Percentiles rank a stretch among this genome's conserved stretches.
These are phyloP conservation scores for Fomitopsis palustris DNA, from an alignment of 1,284 basidiomycete species.

Conservation along the genomic window DNA sequence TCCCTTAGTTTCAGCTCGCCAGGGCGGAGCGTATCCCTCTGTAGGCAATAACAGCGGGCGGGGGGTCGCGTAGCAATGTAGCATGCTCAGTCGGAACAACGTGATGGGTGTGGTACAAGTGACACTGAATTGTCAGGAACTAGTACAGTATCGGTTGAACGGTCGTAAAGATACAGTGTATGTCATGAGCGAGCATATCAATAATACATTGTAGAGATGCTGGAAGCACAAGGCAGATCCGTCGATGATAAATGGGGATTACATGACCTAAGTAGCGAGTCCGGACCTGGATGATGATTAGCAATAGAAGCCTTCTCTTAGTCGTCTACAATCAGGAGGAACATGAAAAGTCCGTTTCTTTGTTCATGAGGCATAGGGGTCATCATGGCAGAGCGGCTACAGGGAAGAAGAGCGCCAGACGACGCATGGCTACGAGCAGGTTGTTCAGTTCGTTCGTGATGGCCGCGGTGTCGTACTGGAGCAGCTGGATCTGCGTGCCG, in stretches of 20 bases:
- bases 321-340: neutral
- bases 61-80: too few species aligned
- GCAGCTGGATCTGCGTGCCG: constrained; percentile 15
- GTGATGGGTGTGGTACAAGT: neutral
- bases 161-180: neutral
- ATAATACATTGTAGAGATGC: neutral
- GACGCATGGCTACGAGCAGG: constrained; percentile 31
- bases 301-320: neutral
- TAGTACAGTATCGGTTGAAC: neutral
- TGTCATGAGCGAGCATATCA: neutral
- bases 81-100: neutral
- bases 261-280: neutral
- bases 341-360: neutral
- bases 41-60: too few species aligned
- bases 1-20: neutral
- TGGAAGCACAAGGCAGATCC: neutral
- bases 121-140: neutral
- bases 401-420: constrained; percentile 33
- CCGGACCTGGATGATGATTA: neutral
- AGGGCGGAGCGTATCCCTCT: too few species aligned
- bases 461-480: constrained; percentile 20
- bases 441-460: constrained; percentile 31
- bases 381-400: constrained; percentile 18
- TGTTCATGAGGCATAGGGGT: neutral
- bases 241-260: neutral